Evolutionary conservation across 140 eudicot species (phyloP), one percentile per base, ranked within the genome.

Genomic region (Bidens hawaiensis): DNA sequence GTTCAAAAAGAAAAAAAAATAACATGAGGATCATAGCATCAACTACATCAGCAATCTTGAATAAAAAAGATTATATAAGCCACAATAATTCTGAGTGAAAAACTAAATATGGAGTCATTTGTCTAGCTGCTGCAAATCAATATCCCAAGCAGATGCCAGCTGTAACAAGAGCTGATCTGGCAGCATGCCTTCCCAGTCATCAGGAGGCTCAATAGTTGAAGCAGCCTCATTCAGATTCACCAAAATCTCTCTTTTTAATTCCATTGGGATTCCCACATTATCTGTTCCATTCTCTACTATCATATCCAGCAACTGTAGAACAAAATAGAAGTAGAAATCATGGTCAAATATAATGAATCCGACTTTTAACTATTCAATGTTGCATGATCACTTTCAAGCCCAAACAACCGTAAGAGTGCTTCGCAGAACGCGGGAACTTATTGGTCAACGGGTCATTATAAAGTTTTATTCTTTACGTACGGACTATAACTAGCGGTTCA

Each of bases 151-250:
- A 0, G 96, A 78, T 22, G 96, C 99, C 72, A 91, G 70, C 71
- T 91, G 99, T 74, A 87, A 41, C 76, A 91, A 36, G 5, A 91
- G 87, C 57, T 91, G 99, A 51, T 91, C 89, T 43, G 99, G 96
- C 64, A 83, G 59, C 57, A 81, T 79, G 26, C 99, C 96, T 80
- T 91, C 96, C 99, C 99, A 91, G 60, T 87, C 96, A 59, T 87
- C 93, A 4, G 99, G 93, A 3, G 83, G 81, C 15, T 91, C 96
- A 1, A 79, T 47, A 7, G 85, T 56, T 25, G 96, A 87, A 26
- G 82, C 75, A 3, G 96, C 89, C 51, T 87, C 95, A 25, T 76
- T 79, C 70, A 91, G 59, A 71, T 87, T 91, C 78, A 84, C 43
- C 82, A 91, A 59, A 36, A 91, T 74, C 33, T 85, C 99, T 72